Conservation (phyloP, 768 basidiomycete genomes). For the Boletus edulis region DNA sequence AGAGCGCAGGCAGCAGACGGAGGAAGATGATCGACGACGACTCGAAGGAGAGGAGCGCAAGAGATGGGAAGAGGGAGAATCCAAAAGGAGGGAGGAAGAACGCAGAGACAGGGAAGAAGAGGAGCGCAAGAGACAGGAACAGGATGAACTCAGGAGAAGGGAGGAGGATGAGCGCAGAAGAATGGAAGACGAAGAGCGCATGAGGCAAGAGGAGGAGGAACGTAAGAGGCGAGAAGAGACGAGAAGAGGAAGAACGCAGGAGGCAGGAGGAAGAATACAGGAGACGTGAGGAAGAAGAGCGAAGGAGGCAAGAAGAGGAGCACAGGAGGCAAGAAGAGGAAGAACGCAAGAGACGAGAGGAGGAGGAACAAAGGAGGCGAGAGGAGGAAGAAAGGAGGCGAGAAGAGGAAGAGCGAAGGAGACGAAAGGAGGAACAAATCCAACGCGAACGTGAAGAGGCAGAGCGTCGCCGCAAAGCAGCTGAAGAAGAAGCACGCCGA, state of each 20-base stretch:
- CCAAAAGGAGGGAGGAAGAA: constrained; percentile 37
- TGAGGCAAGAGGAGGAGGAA: constrained; percentile 25
- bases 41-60: not conserved
- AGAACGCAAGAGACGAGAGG: not conserved
- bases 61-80: constrained; percentile 37
- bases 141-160: constrained; percentile 42
- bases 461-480: constrained; percentile 38
- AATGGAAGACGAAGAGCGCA: constrained; percentile 15
- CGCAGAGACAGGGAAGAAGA: constrained; percentile 18
- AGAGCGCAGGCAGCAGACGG: not conserved
- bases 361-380: not conserved
- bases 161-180: constrained; percentile 28
- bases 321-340: not conserved
- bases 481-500: constrained; percentile 45
- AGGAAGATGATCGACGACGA: not conserved
- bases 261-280: not conserved
- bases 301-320: constrained; percentile 28
- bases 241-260: constrained; percentile 5
- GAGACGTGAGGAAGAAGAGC: constrained; percentile 11
- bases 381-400: constrained; percentile 3
- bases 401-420: constrained; percentile 27
- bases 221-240: not conserved
- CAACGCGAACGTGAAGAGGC: constrained; percentile 52
- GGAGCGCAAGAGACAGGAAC: constrained; percentile 19
- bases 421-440: constrained; percentile 38